phyloP scores from a whole-genome alignment of 805 yeast genomes.

The Zygosaccharomyces gambellarensis region DNA sequence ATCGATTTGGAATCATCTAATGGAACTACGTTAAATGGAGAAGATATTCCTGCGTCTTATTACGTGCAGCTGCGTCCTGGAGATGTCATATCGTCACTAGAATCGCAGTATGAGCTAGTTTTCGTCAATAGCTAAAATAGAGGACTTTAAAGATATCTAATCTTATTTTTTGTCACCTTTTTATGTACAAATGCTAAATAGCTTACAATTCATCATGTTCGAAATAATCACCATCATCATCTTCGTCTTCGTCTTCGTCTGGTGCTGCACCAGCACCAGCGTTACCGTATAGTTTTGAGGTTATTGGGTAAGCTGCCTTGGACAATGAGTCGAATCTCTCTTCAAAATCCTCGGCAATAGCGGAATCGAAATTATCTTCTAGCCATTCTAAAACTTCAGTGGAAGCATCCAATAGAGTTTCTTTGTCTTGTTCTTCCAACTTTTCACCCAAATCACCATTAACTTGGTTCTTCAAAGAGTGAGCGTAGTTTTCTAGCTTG shows the following conservation, averaged over 20 bases:
- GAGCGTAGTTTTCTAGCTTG: slow-evolving; percentile 82
- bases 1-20: slow-evolving; percentile 46
- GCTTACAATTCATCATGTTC: slow-evolving; percentile 65
- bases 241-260: slow-evolving; percentile 52
- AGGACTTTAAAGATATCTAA: background rate
- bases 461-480: slow-evolving; percentile 69
- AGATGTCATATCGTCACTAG: slow-evolving; percentile 40
- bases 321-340: slow-evolving; percentile 84
- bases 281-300: slow-evolving; percentile 74
- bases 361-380: slow-evolving; percentile 80
- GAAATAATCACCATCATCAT: slow-evolving; percentile 49
- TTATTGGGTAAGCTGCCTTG: slow-evolving; percentile 84
- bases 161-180: background rate
- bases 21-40: slow-evolving; percentile 43
- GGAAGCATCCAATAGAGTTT: slow-evolving; percentile 78
- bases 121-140: slow-evolving; percentile 16
- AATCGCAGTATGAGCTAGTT: slow-evolving; percentile 27
- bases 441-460: slow-evolving; percentile 63
- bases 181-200: slow-evolving; percentile 12
- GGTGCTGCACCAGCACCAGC: slow-evolving; percentile 44
- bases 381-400: slow-evolving; percentile 84
- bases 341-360: slow-evolving; percentile 87
- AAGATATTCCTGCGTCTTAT: slow-evolving; percentile 37
- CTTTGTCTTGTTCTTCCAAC: slow-evolving; percentile 87
- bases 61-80: slow-evolving; percentile 40